Evolutionary conservation across 2,329 filamentous ascomycete species (phyloP), one percentile per base, ranked within the genome.

Genomic region (Hymenoscyphus albidus): DNA sequence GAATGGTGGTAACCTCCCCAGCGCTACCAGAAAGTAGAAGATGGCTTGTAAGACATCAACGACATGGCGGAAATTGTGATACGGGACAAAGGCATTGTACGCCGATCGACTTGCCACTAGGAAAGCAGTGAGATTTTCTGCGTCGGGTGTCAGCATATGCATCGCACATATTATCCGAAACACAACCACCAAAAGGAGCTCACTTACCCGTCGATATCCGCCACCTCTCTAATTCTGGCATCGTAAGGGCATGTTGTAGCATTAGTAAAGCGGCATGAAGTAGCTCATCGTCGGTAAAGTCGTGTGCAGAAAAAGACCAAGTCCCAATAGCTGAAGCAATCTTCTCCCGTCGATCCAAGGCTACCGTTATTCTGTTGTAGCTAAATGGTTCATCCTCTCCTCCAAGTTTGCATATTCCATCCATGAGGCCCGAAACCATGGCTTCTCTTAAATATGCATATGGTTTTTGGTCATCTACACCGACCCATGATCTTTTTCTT

Each of bases 41-140:
- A 93, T 87, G 1, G 94, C 96, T 77, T 98, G 94, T 62, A 98
- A 82, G 35, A 99, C 95, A 77, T 99, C 95, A 67, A 97, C 89
- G 27, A 97, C 95, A 77, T 99, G 95, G 62, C 94, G 90, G 76
- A 98, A 99, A 78, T 99, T 99, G 81, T 99, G 95, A 74, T 98
- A 99, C 27, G 94, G 91, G 42, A 97, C 93, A 76, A 97, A 97
- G 65, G 87, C 90, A 77, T 98, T 98, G 80, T 99, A 99, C n/a
- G 95, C 92, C 58, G 90, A 88, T 67, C 94, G 89, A 74, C 93
- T 95, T 62, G 93, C 93, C 68, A 96, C 85, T 66, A 98, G 82
- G 74, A 97, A 98, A 62, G 86, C 88, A 69, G 90, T 89, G 35
- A 99, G 82, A 76, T 96, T 89, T 71, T 91, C 92, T 91, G 73